Evolutionary conservation across 495 filamentous ascomycete species (phyloP).

Genomic region (Trichoderma gamsii): DNA sequence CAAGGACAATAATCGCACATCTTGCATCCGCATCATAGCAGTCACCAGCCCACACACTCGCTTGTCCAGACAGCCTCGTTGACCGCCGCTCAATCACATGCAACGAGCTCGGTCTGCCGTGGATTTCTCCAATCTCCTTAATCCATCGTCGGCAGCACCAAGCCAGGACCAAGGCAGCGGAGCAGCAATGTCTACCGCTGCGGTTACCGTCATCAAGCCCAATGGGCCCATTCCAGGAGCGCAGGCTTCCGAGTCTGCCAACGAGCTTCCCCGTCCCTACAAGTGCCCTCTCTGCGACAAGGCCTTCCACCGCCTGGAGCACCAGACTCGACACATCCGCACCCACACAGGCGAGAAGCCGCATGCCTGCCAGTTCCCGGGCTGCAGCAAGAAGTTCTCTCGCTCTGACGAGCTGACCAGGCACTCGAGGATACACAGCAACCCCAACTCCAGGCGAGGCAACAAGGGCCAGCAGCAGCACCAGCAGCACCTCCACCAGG

Average conservation of each 20-base stretch:
- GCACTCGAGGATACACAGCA: slow-evolving; percentile 97
- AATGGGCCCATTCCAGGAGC: slow-evolving; percentile 59
- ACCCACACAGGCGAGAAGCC: slow-evolving; percentile 99
- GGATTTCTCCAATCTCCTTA: slow-evolving; percentile 75
- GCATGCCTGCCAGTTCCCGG: slow-evolving; percentile 87
- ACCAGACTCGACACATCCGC: slow-evolving; percentile 95
- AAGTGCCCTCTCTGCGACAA: slow-evolving; percentile 98
- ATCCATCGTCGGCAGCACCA: slow-evolving; percentile 35
- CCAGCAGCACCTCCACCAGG: slow-evolving; percentile 24
- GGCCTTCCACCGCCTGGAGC: slow-evolving; percentile 96
- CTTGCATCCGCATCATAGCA: background rate
- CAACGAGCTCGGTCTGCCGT: slow-evolving; percentile 64
- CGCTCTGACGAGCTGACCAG: slow-evolving; percentile 94
- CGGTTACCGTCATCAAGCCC: slow-evolving; percentile 62
- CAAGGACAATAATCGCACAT: background rate
- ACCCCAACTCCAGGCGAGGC: slow-evolving; percentile 90
- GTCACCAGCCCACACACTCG: background rate
- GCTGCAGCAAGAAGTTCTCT: slow-evolving; percentile 96
- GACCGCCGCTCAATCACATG: slow-evolving; percentile 52
- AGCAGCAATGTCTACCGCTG: slow-evolving; percentile 52
- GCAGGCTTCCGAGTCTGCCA: slow-evolving; percentile 43
- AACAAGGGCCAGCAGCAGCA: slow-evolving; percentile 64
- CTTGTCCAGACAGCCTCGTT: slow-evolving; percentile 7
- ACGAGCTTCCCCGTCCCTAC: slow-evolving; percentile 89
- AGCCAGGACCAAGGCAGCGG: slow-evolving; percentile 31